Conservation (phyloP, 331 rosid species). For the Dryas integrifolia region DNA sequence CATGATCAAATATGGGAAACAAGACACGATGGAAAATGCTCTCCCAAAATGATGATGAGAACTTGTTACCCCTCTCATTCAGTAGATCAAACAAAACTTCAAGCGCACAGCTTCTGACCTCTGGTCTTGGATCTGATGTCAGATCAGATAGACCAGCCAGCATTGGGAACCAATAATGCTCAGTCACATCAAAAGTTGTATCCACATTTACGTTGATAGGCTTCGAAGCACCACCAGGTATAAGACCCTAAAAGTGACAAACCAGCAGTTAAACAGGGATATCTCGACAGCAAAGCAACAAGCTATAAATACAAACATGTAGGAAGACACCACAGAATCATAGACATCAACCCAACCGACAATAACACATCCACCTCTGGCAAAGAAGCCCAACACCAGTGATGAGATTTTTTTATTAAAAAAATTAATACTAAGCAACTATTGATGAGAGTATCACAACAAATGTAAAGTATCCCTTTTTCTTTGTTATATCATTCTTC, state of each 20-base stretch:
- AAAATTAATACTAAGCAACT: neutral
- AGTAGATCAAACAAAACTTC: constrained; percentile 98
- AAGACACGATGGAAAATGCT: constrained; percentile 93
- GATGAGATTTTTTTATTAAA: neutral
- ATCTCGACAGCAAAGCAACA: constrained; percentile 4
- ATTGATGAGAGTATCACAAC: constrained; percentile 9
- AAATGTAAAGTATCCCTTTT: neutral
- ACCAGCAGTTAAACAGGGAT: constrained; percentile 15
- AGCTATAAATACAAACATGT: neutral
- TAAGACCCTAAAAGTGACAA: constrained; percentile 62
- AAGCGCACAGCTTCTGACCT: constrained; percentile 93
- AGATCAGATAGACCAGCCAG: constrained; percentile 96
- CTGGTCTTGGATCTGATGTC: constrained; percentile 89
- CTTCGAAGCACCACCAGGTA: constrained; percentile 94
- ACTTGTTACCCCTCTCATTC: constrained; percentile 96
- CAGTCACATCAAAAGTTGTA: constrained; percentile 70
- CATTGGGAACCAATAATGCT: constrained; percentile 99
- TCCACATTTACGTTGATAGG: constrained; percentile 64
- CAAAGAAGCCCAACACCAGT: constrained; percentile 4
- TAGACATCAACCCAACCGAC: neutral
- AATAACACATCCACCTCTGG: neutral
- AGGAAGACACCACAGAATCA: neutral
- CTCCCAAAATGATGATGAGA: constrained; percentile 93
- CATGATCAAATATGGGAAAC: constrained; percentile 98
- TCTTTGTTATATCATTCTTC: neutral